Evolutionary conservation across 2,329 filamentous ascomycete genomes (phyloP).

Genomic region (Sphaerulina populicola): DNA sequence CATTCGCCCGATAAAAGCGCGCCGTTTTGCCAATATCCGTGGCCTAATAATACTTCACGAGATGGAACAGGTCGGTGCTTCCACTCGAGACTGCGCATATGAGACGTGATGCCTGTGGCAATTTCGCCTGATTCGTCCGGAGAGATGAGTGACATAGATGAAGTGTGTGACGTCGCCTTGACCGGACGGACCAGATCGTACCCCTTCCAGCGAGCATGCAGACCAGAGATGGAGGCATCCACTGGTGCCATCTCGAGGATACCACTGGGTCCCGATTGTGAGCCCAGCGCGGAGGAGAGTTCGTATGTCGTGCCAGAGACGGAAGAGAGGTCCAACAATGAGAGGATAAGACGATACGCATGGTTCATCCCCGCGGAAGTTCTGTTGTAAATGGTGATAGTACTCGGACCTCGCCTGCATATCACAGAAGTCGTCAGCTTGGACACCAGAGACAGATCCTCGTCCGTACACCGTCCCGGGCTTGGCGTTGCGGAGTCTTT

Average conservation of each 20-base stretch:
- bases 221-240: background rate
- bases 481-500: background rate
- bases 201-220: background rate
- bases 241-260: background rate
- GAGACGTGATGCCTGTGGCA: background rate
- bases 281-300: background rate
- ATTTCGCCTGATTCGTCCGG: background rate
- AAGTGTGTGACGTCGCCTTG: background rate
- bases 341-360: constrained; percentile 19
- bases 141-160: background rate
- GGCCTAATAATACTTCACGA: background rate
- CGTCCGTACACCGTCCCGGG: constrained; percentile 9
- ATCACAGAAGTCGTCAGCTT: constrained; percentile 20
- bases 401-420: constrained; percentile 1
- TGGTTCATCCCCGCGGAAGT: constrained; percentile 8
- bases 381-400: constrained; percentile 10
- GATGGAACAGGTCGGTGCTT: background rate
- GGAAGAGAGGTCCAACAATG: constrained; percentile 1
- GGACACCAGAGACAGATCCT: constrained; percentile 19
- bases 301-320: background rate
- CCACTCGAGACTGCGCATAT: background rate
- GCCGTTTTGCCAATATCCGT: background rate
- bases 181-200: constrained; percentile 1
- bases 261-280: background rate
- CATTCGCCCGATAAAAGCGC: background rate